These are phyloP conservation scores for Lichtheimia corymbifera DNA, from an alignment of 371 early-diverging fungal genomes.

Conservation along the genomic window DNA sequence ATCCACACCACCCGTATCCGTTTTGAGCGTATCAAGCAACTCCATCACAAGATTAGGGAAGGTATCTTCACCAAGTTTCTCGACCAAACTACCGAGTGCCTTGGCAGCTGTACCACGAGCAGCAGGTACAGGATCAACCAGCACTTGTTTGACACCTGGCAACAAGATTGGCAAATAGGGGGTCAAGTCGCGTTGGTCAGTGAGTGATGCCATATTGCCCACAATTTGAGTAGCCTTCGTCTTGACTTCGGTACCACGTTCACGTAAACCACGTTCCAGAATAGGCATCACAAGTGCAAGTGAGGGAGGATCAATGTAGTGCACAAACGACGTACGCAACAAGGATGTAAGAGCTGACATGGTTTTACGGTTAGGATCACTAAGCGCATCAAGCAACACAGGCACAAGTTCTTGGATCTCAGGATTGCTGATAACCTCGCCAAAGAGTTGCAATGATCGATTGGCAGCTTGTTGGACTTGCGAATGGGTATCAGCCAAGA, in stretches of 20 bases:
- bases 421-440: conserved; percentile 95
- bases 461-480: conserved; percentile 92
- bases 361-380: conserved; percentile 89
- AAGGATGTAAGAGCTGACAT: conserved; percentile 80
- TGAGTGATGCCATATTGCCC: conserved; percentile 94
- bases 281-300: conserved; percentile 95
- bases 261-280: conserved; percentile 88
- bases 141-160: conserved; percentile 86
- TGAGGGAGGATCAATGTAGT: conserved; percentile 97
- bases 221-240: conserved; percentile 96
- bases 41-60: conserved; percentile 92
- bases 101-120: conserved; percentile 93
- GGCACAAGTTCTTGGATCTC: conserved; percentile 94
- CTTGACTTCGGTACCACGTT: conserved; percentile 89
- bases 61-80: conserved; percentile 88
- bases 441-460: conserved; percentile 84
- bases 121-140: conserved; percentile 95
- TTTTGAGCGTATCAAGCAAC: conserved; percentile 80
- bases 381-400: conserved; percentile 81
- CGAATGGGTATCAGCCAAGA: conserved; percentile 89
- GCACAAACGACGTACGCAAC: conserved; percentile 92
- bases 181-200: conserved; percentile 87
- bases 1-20: conserved; percentile 89
- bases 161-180: conserved; percentile 84
- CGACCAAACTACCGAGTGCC: conserved; percentile 91